Conservation (phyloP, 2,329 filamentous ascomycete genomes). For the Ceratocystiopsis sp. region DNA sequence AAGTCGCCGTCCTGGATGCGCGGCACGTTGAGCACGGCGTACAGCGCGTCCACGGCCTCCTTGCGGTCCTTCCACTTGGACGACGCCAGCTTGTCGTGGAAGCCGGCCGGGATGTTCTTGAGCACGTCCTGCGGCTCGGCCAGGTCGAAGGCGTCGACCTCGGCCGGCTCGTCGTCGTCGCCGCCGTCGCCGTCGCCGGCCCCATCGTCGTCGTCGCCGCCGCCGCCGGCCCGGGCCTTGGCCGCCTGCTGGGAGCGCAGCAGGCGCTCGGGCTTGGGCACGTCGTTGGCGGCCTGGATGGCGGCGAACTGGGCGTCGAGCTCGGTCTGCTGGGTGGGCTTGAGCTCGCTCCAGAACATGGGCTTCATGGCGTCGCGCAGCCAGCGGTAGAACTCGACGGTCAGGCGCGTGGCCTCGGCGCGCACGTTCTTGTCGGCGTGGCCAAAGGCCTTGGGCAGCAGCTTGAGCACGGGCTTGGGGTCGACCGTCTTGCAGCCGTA, state of each 20-base stretch:
- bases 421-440: slow-evolving; percentile 97
- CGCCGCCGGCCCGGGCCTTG: slow-evolving; percentile 43
- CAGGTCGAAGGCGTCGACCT: slow-evolving; percentile 66
- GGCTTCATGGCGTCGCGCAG: slow-evolving; percentile 95
- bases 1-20: slow-evolving; percentile 85
- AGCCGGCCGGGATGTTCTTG: slow-evolving; percentile 64
- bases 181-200: slow-evolving; percentile 53
- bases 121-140: slow-evolving; percentile 78
- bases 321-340: slow-evolving; percentile 87
- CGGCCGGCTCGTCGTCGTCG: slow-evolving; percentile 45
- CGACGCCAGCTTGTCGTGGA: slow-evolving; percentile 68
- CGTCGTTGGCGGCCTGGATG: slow-evolving; percentile 56
- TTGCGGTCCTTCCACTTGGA: slow-evolving; percentile 98
- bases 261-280: slow-evolving; percentile 80
- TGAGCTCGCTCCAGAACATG: slow-evolving; percentile 90
- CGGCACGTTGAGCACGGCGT: slow-evolving; percentile 61
- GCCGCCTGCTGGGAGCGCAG: slow-evolving; percentile 80
- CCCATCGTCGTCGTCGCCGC: slow-evolving; percentile 40
- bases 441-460: slow-evolving; percentile 78
- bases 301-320: slow-evolving; percentile 89
- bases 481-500: slow-evolving; percentile 92
- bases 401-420: slow-evolving; percentile 78
- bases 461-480: slow-evolving; percentile 80
- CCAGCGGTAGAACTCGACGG: slow-evolving; percentile 94
- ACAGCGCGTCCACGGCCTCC: slow-evolving; percentile 74